phyloP scores from a whole-genome alignment of 1,284 basidiomycete genomes.

The Kwoniella shivajii region DNA sequence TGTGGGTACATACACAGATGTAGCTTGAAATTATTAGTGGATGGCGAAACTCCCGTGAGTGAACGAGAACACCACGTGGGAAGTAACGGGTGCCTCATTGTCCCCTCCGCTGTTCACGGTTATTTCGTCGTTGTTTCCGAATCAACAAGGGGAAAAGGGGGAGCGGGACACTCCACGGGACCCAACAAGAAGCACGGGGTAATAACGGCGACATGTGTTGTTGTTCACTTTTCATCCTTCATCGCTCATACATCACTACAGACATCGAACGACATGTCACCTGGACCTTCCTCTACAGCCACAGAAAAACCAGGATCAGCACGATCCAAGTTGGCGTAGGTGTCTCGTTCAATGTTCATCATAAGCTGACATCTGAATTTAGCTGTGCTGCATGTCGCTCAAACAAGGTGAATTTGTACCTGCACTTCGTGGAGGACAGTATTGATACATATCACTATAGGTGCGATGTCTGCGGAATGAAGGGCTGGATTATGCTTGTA shows the following conservation, averaged over 20 bases:
- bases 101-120: too few species aligned
- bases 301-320: too few species aligned
- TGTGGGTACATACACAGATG: too few species aligned
- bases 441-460: constrained; percentile 11
- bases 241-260: too few species aligned
- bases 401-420: constrained; percentile 23
- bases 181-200: too few species aligned
- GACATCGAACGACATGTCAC: too few species aligned
- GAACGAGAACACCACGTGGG: background rate
- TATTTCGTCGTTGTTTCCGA: too few species aligned
- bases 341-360: background rate
- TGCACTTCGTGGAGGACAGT: background rate
- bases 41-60: too few species aligned
- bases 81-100: background rate
- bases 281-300: too few species aligned
- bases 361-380: background rate
- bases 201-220: too few species aligned
- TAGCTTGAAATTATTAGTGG: too few species aligned
- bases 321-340: constrained; percentile 13
- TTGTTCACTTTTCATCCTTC: background rate
- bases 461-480: constrained; percentile 31
- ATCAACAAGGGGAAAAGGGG: background rate
- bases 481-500: constrained; percentile 20
- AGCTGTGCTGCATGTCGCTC: constrained; percentile 35
- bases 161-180: too few species aligned